Conservation (phyloP, 1,284 basidiomycete species). For the Cerrena zonata region DNA sequence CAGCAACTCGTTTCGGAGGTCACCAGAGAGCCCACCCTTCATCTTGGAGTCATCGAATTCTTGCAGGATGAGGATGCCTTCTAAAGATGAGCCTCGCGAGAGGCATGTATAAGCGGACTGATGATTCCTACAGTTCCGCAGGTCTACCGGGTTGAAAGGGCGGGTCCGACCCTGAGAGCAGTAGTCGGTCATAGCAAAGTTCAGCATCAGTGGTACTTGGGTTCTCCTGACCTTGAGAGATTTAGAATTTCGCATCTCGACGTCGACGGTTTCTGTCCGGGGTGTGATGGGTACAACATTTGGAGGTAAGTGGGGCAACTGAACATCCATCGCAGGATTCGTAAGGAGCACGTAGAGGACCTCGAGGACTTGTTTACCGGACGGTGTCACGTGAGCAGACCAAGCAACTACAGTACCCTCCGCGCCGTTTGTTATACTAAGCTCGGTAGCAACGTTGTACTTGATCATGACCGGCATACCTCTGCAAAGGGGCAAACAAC, state of each 20-base stretch:
- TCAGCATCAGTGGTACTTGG: slow-evolving; percentile 32
- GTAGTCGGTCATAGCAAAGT: slow-evolving; percentile 41
- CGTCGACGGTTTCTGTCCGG: slow-evolving; percentile 11
- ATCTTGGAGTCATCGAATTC: slow-evolving; percentile 23
- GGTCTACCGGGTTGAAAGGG: slow-evolving; percentile 28
- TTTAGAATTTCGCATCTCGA: slow-evolving; percentile 25
- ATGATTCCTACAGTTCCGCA: slow-evolving; percentile 25
- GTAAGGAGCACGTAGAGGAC: slow-evolving; percentile 33
- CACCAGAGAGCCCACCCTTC: slow-evolving; percentile 12
- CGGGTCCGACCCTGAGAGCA: slow-evolving; percentile 35
- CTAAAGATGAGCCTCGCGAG: slow-evolving; percentile 27
- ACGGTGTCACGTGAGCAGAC: slow-evolving; percentile 14
- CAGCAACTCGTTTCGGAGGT: slow-evolving; percentile 26
- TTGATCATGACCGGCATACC: slow-evolving; percentile 38
- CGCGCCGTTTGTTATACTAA: slow-evolving; percentile 37
- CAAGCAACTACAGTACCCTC: slow-evolving; percentile 32
- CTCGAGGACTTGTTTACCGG: slow-evolving; percentile 20
- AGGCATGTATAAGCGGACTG: slow-evolving; percentile 33
- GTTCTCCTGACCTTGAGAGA: slow-evolving; percentile 18
- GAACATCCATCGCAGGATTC: slow-evolving; percentile 24
- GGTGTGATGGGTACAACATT: slow-evolving; percentile 35
- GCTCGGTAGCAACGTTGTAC: slow-evolving; percentile 32
- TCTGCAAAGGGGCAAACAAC: slow-evolving; percentile 29
- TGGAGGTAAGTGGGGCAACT: slow-evolving; percentile 28
- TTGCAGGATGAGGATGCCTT: slow-evolving; percentile 31